Evolutionary conservation across 805 yeast species (phyloP).

Genomic region (Cyberlindnera bimundalis): DNA sequence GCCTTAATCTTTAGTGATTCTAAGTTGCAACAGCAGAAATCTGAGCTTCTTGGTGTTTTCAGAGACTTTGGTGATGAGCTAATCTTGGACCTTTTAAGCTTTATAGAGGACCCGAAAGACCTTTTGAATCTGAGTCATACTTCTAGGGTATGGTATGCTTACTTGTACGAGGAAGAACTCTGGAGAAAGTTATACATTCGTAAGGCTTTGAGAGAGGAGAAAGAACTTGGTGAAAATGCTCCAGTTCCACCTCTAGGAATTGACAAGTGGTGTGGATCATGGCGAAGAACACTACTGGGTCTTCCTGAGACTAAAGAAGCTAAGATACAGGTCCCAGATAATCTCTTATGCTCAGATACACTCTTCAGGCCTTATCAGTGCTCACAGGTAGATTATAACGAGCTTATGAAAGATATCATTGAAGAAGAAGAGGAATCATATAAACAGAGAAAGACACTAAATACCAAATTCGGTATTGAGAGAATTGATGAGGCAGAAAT

Average conservation of each 20-base stretch:
- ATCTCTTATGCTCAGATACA: conserved; percentile 67
- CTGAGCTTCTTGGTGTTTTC: conserved; percentile 45
- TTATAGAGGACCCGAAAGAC: conserved; percentile 44
- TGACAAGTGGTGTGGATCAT: conserved; percentile 67
- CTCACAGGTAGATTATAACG: conserved; percentile 59
- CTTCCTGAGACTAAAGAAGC: conserved; percentile 40
- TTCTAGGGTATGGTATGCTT: conserved; percentile 70
- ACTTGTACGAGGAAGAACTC: conserved; percentile 68
- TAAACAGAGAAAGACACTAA: conserved; percentile 21
- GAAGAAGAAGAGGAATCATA: conserved; percentile 39
- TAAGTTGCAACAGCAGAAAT: conserved; percentile 11
- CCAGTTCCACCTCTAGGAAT: conserved; percentile 30
- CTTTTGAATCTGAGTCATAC: conserved; percentile 51
- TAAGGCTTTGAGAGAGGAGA: conserved; percentile 16
- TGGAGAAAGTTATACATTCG: conserved; percentile 65
- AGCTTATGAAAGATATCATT: conserved; percentile 46
- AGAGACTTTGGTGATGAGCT: conserved; percentile 59
- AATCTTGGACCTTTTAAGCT: conserved; percentile 48
- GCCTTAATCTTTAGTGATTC: conserved; percentile 36
- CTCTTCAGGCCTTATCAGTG: conserved; percentile 82
- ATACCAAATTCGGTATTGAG: conserved; percentile 40
- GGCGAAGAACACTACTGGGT: conserved; percentile 63
- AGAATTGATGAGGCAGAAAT: conserved; percentile 46
- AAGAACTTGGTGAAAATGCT: conserved; percentile 10
- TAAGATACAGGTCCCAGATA: conserved; percentile 41